Evolutionary conservation across 169 alveolate species (phyloP).

Genomic region (Plasmodium coatneyi): DNA sequence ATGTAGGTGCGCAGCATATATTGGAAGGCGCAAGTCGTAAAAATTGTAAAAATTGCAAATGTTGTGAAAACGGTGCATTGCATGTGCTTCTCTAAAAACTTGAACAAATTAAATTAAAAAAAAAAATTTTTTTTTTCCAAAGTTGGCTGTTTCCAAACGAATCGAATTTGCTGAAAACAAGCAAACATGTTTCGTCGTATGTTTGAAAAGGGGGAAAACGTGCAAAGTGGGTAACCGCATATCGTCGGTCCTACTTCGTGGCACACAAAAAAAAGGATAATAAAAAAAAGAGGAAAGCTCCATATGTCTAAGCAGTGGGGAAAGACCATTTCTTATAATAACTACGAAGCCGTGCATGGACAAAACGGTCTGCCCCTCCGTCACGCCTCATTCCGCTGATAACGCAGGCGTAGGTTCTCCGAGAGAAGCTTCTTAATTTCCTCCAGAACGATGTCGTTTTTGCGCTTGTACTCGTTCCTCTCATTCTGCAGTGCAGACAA

Average conservation of each 20-base stretch:
- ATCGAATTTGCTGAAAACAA: not conserved
- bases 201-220: not conserved
- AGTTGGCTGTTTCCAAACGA: not conserved
- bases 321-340: not conserved
- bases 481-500: slow-evolving; percentile 44
- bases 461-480: slow-evolving; percentile 21
- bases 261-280: not conserved
- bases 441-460: slow-evolving; percentile 11
- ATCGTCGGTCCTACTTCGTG: not conserved
- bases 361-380: not conserved
- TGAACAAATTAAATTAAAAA: not conserved
- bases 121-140: not conserved
- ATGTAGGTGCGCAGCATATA: not conserved
- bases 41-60: not conserved
- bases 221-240: not conserved
- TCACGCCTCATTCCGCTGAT: slow-evolving; percentile 10
- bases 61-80: not conserved
- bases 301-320: not conserved
- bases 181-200: not conserved
- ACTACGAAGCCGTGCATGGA: not conserved
- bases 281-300: not conserved
- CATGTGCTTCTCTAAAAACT: not conserved
- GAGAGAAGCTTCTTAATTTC: slow-evolving; percentile 29
- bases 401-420: slow-evolving; percentile 37
- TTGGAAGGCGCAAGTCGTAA: not conserved